These are phyloP conservation scores for Erodium trifolium DNA, from an alignment of 441 rosid species.

Conservation along the genomic window DNA sequence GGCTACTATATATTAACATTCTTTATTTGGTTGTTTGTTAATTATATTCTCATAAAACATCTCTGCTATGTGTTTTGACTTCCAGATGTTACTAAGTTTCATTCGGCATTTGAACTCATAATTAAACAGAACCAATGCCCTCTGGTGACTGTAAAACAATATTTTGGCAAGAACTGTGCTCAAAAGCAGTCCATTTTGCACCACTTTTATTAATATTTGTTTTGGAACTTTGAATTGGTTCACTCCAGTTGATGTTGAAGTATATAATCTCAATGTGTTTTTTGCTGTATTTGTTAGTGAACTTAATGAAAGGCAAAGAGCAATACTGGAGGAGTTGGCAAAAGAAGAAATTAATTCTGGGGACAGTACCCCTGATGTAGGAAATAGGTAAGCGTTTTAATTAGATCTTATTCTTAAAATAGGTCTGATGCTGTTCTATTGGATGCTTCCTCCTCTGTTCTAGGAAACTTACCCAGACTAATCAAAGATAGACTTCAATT, in stretches of 20 bases:
- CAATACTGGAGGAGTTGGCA: constrained; percentile 76
- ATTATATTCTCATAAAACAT: too few species aligned
- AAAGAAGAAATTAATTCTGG: constrained; percentile 63
- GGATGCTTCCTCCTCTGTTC: constrained; percentile 8
- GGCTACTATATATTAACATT: background rate
- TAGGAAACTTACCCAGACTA: constrained; percentile 9
- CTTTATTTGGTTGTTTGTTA: too few species aligned
- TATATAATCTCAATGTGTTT: too few species aligned
- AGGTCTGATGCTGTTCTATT: constrained; percentile 6
- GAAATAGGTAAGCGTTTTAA: constrained; percentile 46
- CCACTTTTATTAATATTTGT: background rate
- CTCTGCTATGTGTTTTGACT: too few species aligned
- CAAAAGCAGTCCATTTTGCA: background rate
- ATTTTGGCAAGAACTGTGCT: too few species aligned
- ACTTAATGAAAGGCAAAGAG: constrained; percentile 65
- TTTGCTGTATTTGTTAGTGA: constrained; percentile 24
- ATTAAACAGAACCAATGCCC: too few species aligned
- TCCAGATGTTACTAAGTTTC: too few species aligned
- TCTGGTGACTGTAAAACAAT: too few species aligned
- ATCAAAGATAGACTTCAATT: background rate
- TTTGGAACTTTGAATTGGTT: background rate
- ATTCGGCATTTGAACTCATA: too few species aligned
- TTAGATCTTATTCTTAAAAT: background rate
- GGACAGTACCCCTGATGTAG: constrained; percentile 30
- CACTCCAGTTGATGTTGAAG: too few species aligned